Evolutionary conservation across 495 filamentous ascomycete species (phyloP).

Genomic region (Viridothelium virens): DNA sequence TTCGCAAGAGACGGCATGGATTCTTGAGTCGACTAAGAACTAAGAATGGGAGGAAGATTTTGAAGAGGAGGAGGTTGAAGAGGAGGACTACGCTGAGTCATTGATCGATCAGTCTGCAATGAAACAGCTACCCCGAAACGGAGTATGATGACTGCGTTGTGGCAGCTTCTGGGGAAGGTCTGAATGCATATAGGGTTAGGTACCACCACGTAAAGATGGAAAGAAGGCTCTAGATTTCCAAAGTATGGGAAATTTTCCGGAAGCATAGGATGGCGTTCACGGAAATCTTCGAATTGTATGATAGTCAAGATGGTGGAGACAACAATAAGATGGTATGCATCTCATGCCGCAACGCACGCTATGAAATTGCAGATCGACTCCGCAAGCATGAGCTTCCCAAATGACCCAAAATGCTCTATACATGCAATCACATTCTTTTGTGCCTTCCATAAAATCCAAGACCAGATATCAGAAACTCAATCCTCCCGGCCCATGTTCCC

Average conservation of each 20-base stretch:
- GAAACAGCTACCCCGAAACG: background rate
- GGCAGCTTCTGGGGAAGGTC: too few species aligned
- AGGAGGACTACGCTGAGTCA: conserved; percentile 56
- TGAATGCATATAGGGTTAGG: too few species aligned
- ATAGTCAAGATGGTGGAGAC: background rate
- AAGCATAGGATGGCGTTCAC: background rate
- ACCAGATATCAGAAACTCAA: too few species aligned
- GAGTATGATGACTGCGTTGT: too few species aligned
- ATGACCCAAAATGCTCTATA: background rate
- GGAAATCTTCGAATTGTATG: background rate
- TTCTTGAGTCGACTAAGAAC: conserved; percentile 54
- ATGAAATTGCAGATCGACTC: background rate
- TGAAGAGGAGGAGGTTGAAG: conserved; percentile 53
- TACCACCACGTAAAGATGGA: background rate
- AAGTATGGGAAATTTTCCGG: background rate
- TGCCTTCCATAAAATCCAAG: background rate
- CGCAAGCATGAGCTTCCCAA: background rate
- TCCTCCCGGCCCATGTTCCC: too few species aligned
- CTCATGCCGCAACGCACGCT: background rate
- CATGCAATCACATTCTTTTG: background rate
- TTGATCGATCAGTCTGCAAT: conserved; percentile 22
- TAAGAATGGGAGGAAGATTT: conserved; percentile 46
- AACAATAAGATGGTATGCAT: background rate
- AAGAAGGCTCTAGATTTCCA: background rate
- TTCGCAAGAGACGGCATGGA: conserved; percentile 64